phyloP scores from a whole-genome alignment of 2,329 filamentous ascomycete genomes.

The Tolypocladium album region DNA sequence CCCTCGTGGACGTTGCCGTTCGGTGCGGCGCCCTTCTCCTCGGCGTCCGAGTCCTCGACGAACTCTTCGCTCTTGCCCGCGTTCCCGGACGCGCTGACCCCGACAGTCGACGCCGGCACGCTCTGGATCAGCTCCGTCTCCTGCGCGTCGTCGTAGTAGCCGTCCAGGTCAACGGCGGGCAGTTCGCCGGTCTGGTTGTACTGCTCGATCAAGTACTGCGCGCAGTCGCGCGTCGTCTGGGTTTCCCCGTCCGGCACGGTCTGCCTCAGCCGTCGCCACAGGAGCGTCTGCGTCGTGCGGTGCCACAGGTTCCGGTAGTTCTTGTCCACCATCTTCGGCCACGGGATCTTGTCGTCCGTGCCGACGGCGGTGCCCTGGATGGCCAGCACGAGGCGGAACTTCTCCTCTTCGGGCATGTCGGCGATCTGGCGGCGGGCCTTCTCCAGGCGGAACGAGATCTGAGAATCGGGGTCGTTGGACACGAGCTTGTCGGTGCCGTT shows the following conservation, averaged over 20 bases:
- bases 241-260: slow-evolving; percentile 19
- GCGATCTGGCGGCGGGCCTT: slow-evolving; percentile 30
- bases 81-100: neutral
- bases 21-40: slow-evolving; percentile 10
- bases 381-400: slow-evolving; percentile 29
- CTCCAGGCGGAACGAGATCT: slow-evolving; percentile 30
- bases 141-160: slow-evolving; percentile 19
- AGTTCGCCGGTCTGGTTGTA: slow-evolving; percentile 22
- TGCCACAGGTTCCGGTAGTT: slow-evolving; percentile 27
- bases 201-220: slow-evolving; percentile 21
- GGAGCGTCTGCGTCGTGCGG: slow-evolving; percentile 22
- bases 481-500: slow-evolving; percentile 20
- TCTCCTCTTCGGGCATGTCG: slow-evolving; percentile 32
- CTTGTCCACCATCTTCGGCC: slow-evolving; percentile 32
- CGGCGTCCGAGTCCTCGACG: slow-evolving; percentile 17
- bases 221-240: slow-evolving; percentile 22
- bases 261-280: slow-evolving; percentile 28
- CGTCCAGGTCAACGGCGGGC: slow-evolving; percentile 19
- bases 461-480: slow-evolving; percentile 19
- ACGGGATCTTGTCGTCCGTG: slow-evolving; percentile 37
- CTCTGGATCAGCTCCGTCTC: slow-evolving; percentile 20
- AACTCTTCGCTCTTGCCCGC: slow-evolving; percentile 14
- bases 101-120: slow-evolving; percentile 5
- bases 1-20: too few relatives aligned
- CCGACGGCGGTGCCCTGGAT: slow-evolving; percentile 29